Evolutionary conservation across 148 eudicot species (phyloP).

Genomic region (Camellia lanceoleosa): DNA sequence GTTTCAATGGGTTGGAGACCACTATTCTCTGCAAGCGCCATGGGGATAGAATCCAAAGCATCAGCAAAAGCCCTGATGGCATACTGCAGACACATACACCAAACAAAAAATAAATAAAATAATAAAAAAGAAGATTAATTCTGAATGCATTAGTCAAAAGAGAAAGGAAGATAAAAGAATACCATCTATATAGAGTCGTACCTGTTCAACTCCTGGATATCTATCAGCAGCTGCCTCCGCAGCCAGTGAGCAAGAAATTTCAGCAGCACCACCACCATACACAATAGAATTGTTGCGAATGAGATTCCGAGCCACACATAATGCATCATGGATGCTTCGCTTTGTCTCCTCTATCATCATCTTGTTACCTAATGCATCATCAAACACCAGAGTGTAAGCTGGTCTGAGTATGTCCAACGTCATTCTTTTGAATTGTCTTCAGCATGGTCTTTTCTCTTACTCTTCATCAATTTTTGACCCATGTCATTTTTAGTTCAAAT

Average conservation of each 20-base stretch:
- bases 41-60: constrained; percentile 88
- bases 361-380: constrained; percentile 66
- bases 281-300: constrained; percentile 90
- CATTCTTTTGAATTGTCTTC: not conserved
- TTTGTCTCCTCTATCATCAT: constrained; percentile 99
- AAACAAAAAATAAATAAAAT: too few relatives aligned
- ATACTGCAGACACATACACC: constrained; percentile 46
- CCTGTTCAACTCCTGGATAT: constrained; percentile 94
- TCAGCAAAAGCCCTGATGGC: constrained; percentile 97
- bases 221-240: constrained; percentile 92
- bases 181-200: not conserved
- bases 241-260: constrained; percentile 84
- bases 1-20: constrained; percentile 98
- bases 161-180: not conserved
- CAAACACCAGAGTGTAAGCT: not conserved
- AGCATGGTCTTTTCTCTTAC: not conserved
- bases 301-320: constrained; percentile 87
- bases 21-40: constrained; percentile 97
- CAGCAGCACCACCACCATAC: constrained; percentile 92
- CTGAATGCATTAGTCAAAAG: not conserved
- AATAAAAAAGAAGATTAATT: constrained; percentile 4
- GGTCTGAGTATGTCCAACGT: not conserved
- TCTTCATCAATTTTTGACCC: not conserved
- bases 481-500: not conserved
- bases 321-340: constrained; percentile 89